Conservation (phyloP, 192 early-diverging fungal species). For the Funneliformis mosseae region DNA sequence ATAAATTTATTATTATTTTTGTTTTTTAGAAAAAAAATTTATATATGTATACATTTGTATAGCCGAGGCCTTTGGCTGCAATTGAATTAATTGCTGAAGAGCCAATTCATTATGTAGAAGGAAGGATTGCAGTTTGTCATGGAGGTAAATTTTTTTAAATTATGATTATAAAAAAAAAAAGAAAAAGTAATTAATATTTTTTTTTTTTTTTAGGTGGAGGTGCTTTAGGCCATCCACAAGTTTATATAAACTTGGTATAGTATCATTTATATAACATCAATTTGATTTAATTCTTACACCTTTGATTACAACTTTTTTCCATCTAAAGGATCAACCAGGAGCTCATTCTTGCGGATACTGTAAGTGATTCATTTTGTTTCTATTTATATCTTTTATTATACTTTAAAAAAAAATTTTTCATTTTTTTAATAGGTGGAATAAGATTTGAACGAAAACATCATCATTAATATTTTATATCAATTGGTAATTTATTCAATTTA, state of each 20-base stretch:
- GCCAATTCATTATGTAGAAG: conserved; percentile 76
- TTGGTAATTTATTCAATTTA: too few species aligned
- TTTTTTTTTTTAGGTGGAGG: conserved; percentile 66
- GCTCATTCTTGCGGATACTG: conserved; percentile 80
- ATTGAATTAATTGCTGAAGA: conserved; percentile 90
- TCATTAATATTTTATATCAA: too few species aligned
- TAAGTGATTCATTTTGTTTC: conserved; percentile 46
- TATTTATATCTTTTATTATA: background rate
- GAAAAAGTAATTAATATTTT: background rate
- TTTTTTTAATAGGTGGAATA: background rate
- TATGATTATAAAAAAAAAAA: background rate
- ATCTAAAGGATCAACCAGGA: conserved; percentile 57
- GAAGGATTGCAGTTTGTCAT: conserved; percentile 79
- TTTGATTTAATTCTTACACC: too few species aligned
- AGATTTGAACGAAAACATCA: too few species aligned
- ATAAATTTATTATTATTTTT: conserved; percentile 11
- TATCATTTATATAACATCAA: too few species aligned
- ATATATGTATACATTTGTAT: conserved; percentile 1
- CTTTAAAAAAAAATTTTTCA: conserved; percentile 12
- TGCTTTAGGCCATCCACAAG: conserved; percentile 89
- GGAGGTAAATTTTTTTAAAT: conserved; percentile 67
- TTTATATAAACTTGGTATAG: conserved; percentile 89
- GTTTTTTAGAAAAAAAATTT: background rate
- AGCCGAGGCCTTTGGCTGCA: conserved; percentile 89
- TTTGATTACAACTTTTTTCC: too few species aligned